Conservation (phyloP, 1,284 basidiomycete genomes). For the Fistulinella staudtii region DNA sequence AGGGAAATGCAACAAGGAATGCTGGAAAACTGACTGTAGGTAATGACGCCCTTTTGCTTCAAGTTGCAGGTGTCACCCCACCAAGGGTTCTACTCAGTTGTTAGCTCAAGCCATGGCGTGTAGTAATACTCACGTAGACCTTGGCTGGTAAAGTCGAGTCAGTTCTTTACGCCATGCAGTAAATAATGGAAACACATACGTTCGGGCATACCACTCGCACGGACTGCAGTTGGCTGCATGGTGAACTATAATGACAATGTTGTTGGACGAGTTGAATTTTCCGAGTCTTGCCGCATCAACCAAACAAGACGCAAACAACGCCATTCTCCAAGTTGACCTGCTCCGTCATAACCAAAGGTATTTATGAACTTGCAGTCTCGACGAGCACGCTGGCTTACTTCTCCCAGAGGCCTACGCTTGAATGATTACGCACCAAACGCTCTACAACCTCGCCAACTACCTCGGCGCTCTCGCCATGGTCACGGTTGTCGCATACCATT, state of each 20-base stretch:
- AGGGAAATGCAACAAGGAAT: not conserved
- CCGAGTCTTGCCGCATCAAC: no score
- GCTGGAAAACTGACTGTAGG: constrained; percentile 65
- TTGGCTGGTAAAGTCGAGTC: constrained; percentile 40
- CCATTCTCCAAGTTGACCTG: no score
- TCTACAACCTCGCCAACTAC: constrained; percentile 80
- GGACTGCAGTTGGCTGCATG: constrained; percentile 62
- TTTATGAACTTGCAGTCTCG: no score
- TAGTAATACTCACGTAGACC: constrained; percentile 57
- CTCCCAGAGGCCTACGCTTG: no score
- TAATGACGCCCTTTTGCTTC: constrained; percentile 75
- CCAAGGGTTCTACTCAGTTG: constrained; percentile 73
- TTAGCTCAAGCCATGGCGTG: constrained; percentile 9
- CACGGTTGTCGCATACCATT: constrained; percentile 81
- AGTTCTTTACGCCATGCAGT: not conserved
- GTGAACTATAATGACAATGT: constrained; percentile 22
- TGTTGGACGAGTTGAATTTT: not conserved
- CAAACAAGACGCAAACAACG: no score
- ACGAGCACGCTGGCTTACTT: no score
- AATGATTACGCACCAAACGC: constrained; percentile 77
- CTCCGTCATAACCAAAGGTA: no score
- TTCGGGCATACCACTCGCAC: constrained; percentile 64
- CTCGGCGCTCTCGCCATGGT: constrained; percentile 82
- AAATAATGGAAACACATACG: constrained; percentile 52
- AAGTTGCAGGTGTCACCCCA: constrained; percentile 79